Percentiles rank a stretch among this genome's conserved stretches.
These are phyloP conservation scores for Talaromyces sp. DNA, from an alignment of 2,329 filamentous ascomycete species.

Conservation along the genomic window DNA sequence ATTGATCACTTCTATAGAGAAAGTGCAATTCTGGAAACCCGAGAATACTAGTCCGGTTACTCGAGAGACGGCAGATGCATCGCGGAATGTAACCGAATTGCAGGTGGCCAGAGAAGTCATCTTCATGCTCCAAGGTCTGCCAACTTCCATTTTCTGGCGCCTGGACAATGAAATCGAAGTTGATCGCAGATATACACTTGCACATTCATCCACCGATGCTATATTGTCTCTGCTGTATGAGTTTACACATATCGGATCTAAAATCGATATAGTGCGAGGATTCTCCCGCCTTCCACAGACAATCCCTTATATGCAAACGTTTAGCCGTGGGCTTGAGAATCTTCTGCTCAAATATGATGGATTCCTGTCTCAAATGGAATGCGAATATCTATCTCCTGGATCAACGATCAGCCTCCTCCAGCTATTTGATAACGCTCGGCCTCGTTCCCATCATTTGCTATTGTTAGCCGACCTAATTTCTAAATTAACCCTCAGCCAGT, in stretches of 20 bases:
- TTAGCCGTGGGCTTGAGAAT: slow-evolving; percentile 64
- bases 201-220: slow-evolving; percentile 36
- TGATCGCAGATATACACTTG: slow-evolving; percentile 40
- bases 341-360: slow-evolving; percentile 63
- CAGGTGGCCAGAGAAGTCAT: slow-evolving; percentile 75
- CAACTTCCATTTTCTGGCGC: slow-evolving; percentile 69
- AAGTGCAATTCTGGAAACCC: slow-evolving; percentile 53
- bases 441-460: slow-evolving; percentile 58
- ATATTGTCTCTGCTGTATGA: slow-evolving; percentile 39
- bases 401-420: slow-evolving; percentile 67
- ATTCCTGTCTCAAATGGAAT: slow-evolving; percentile 62
- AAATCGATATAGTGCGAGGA: slow-evolving; percentile 51
- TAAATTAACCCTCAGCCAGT: slow-evolving; percentile 52
- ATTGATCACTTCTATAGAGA: slow-evolving; percentile 44
- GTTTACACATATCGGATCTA: slow-evolving; percentile 54
- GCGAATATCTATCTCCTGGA: slow-evolving; percentile 58
- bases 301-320: slow-evolving; percentile 68
- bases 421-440: slow-evolving; percentile 61
- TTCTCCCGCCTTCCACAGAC: slow-evolving; percentile 53
- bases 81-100: slow-evolving; percentile 64
- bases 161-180: slow-evolving; percentile 37
- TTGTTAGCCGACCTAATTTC: slow-evolving; percentile 65
- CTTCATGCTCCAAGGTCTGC: slow-evolving; percentile 81
- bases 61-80: slow-evolving; percentile 21
- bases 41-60: slow-evolving; percentile 22